A percentile compares a stretch with the other conserved stretches of the same genome.
These are phyloP conservation scores for Arabidopsis hybrid DNA, from an alignment of 441 rosid species.

Conservation along the genomic window DNA sequence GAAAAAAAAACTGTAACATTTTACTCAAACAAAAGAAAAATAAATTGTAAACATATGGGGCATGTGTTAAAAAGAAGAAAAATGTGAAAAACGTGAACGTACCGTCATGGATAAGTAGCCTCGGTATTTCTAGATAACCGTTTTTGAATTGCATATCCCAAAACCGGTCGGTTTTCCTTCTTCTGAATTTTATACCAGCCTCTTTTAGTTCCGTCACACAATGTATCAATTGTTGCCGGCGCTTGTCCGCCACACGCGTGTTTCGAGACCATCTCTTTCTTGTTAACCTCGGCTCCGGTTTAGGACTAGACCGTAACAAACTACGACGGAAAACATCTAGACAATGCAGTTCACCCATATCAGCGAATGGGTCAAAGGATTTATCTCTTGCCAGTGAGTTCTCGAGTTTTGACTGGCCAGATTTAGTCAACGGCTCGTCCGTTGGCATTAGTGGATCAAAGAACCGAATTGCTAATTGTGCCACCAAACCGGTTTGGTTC, in stretches of 20 bases:
- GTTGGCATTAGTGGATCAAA: slow-evolving; percentile 88
- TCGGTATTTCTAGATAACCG: slow-evolving; percentile 74
- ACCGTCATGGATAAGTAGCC: slow-evolving; percentile 87
- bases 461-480: slow-evolving; percentile 68
- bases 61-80: neutral
- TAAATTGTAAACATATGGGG: slow-evolving; percentile 2
- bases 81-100: slow-evolving; percentile 12
- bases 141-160: slow-evolving; percentile 81
- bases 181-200: slow-evolving; percentile 79
- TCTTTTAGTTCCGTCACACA: slow-evolving; percentile 84
- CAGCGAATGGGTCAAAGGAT: slow-evolving; percentile 67
- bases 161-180: slow-evolving; percentile 76
- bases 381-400: slow-evolving; percentile 47
- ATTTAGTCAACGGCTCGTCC: slow-evolving; percentile 74
- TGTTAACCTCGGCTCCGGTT: slow-evolving; percentile 59
- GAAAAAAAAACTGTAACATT: neutral
- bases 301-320: slow-evolving; percentile 65
- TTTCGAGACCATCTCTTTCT: slow-evolving; percentile 60
- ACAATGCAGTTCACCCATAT: slow-evolving; percentile 73
- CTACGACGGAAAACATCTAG: slow-evolving; percentile 81
- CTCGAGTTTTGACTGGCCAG: slow-evolving; percentile 58
- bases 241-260: slow-evolving; percentile 73
- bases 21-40: neutral
- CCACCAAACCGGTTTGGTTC: slow-evolving; percentile 66
- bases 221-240: slow-evolving; percentile 78